Conservation (phyloP, 2,329 filamentous ascomycete genomes). For the Ascosphaera apis region DNA sequence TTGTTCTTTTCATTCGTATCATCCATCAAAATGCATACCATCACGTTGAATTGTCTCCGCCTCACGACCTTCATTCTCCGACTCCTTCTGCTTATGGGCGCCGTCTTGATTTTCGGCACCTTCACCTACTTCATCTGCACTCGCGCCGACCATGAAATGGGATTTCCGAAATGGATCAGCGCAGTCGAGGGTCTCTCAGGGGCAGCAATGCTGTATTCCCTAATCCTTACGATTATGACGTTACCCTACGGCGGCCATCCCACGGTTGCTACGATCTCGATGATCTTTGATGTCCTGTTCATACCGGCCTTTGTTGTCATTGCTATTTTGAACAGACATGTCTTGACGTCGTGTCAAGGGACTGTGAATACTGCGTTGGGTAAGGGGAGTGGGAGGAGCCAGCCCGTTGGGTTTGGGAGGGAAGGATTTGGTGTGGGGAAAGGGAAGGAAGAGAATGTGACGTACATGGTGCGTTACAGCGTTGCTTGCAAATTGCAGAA, state of each 20-base stretch:
- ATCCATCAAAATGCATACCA: not conserved
- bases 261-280: constrained; percentile 48
- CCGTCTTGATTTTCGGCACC: constrained; percentile 51
- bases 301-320: constrained; percentile 60
- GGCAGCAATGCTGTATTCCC: constrained; percentile 48
- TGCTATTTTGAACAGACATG: constrained; percentile 48
- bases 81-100: constrained; percentile 46
- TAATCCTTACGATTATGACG: constrained; percentile 48
- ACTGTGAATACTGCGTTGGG: constrained; percentile 47
- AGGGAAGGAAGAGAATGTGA: constrained; percentile 7
- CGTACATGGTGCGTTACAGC: constrained; percentile 16
- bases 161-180: constrained; percentile 41
- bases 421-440: constrained; percentile 20
- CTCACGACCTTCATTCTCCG: constrained; percentile 37
- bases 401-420: constrained; percentile 26
- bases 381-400: constrained; percentile 29
- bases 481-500: constrained; percentile 55
- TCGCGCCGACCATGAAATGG: constrained; percentile 38
- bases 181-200: constrained; percentile 64
- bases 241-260: constrained; percentile 56
- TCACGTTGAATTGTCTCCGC: not conserved
- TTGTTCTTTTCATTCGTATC: no score
- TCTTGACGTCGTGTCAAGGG: constrained; percentile 41
- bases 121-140: constrained; percentile 69
- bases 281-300: constrained; percentile 58